Conservation (phyloP, 345 rosid species). For the Lumnitzera littorea region DNA sequence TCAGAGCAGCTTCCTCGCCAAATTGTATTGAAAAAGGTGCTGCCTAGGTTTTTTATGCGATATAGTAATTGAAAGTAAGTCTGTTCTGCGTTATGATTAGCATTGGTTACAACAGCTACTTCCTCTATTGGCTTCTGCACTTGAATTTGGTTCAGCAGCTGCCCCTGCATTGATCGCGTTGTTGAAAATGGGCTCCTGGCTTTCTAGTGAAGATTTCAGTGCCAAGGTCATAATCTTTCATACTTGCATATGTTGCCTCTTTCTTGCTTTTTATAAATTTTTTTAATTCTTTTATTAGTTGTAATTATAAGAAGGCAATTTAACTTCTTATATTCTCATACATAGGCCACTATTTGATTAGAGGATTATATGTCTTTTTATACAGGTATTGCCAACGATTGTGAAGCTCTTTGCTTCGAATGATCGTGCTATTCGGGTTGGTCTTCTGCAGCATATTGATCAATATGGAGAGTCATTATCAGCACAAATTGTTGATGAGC, state of each 20-base stretch:
- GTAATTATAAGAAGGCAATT: neutral
- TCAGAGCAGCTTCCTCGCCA: constrained; percentile 98
- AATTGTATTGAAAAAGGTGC: constrained; percentile 89
- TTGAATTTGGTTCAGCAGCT: constrained; percentile 97
- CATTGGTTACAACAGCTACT: constrained; percentile 62
- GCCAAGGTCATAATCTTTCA: constrained; percentile 47
- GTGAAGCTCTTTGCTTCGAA: constrained; percentile 87
- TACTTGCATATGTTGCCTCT: neutral
- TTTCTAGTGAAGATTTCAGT: constrained; percentile 79
- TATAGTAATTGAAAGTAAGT: neutral
- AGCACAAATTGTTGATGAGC: constrained; percentile 87
- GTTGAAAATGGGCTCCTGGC: constrained; percentile 96
- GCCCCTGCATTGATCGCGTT: constrained; percentile 90
- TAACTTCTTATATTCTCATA: neutral
- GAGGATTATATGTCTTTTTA: constrained; percentile 8
- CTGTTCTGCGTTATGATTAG: constrained; percentile 16
- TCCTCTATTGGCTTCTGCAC: constrained; percentile 94
- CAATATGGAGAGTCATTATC: constrained; percentile 90
- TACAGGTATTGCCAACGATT: constrained; percentile 77
- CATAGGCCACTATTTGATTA: neutral
- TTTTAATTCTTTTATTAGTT: constrained; percentile 7
- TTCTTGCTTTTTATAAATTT: constrained; percentile 2
- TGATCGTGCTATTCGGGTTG: constrained; percentile 89
- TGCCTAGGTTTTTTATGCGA: neutral
- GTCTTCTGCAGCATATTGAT: constrained; percentile 95